These are phyloP conservation scores for Leccinum obscurum DNA, from an alignment of 768 basidiomycete species.

Conservation along the genomic window DNA sequence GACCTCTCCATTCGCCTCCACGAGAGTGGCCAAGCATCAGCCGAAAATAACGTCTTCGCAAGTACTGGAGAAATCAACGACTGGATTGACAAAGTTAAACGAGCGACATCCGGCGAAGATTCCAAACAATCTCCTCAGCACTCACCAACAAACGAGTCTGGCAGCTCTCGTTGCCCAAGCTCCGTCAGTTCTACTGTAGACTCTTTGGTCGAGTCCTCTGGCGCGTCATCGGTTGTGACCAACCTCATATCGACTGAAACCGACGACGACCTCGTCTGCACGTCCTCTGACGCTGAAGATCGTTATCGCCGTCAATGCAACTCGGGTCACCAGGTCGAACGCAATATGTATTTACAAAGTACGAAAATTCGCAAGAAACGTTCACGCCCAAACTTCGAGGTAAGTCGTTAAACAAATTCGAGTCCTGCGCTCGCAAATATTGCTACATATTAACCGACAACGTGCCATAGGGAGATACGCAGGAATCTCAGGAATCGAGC, in stretches of 20 bases:
- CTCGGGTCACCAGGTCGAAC: neutral
- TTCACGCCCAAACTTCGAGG: neutral
- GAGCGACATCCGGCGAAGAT: neutral
- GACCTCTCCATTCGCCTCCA: neutral
- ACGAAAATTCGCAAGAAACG: neutral
- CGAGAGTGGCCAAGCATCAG: neutral
- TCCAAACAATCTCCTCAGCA: neutral
- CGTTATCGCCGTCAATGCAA: neutral
- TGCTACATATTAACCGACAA: neutral
- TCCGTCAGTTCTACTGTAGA: neutral
- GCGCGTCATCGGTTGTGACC: neutral
- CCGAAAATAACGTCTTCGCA: neutral
- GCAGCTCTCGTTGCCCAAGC: neutral
- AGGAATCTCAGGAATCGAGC: neutral
- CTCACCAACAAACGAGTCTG: neutral
- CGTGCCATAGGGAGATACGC: neutral
- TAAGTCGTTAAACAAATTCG: neutral
- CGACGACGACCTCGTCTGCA: neutral
- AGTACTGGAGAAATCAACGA: neutral
- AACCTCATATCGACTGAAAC: neutral
- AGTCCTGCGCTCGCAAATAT: neutral
- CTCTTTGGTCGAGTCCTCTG: neutral
- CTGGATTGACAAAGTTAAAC: neutral
- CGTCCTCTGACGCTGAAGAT: neutral
- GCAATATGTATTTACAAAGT: neutral